Evolutionary conservation across 163 green algal species (phyloP).

Genomic region (Chloromonas sp.): DNA sequence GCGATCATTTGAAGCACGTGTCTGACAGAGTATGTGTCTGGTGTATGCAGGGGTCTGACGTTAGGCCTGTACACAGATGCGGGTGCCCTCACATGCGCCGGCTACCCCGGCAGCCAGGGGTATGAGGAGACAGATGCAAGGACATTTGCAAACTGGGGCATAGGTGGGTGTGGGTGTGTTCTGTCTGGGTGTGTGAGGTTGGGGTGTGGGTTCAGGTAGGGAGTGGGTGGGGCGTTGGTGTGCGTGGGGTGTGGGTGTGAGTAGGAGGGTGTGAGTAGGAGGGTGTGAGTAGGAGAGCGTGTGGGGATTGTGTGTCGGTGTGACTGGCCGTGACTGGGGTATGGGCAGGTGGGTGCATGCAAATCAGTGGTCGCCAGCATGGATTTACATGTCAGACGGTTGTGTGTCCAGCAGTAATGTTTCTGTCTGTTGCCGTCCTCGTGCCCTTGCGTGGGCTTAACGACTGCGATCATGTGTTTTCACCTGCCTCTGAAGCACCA

Average conservation of each 20-base stretch:
- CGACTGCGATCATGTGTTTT: no score
- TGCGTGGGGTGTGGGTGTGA: neutral
- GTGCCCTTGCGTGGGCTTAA: no score
- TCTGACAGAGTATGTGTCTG: neutral
- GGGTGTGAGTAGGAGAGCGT: no score
- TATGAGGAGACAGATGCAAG: slow-evolving; percentile 53
- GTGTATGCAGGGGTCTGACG: slow-evolving; percentile 28
- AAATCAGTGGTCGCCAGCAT: no score
- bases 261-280: no score
- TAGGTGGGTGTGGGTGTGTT: neutral
- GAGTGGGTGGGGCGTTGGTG: neutral
- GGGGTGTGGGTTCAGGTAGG: neutral
- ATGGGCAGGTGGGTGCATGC: no score
- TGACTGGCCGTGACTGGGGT: no score
- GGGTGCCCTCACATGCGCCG: slow-evolving; percentile 46
- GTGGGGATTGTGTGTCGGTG: no score
- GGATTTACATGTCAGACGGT: no score
- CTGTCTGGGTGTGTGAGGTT: neutral
- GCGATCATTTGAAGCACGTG: neutral
- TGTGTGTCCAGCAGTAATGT: no score
- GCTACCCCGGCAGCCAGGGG: slow-evolving; percentile 39
- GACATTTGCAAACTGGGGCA: slow-evolving; percentile 51
- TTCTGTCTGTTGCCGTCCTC: no score
- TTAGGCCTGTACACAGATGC: slow-evolving; percentile 66
- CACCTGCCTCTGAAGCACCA: no score